phyloP scores from a whole-genome alignment of 2,329 filamentous ascomycete species.

The Talaromyces sp. region DNA sequence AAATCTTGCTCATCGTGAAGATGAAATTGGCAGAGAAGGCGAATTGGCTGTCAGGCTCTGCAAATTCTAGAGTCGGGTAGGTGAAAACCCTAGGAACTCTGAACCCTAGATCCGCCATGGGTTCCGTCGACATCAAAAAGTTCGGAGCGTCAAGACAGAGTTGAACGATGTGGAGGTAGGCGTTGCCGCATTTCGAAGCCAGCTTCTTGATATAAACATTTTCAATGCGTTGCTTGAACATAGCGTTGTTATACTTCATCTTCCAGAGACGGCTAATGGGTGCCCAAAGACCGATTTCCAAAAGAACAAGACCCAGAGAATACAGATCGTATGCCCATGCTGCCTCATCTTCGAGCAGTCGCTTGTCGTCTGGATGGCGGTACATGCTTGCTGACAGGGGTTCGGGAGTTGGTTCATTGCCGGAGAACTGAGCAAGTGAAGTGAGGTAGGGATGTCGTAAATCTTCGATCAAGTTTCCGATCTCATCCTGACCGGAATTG shows the following conservation, averaged over 20 bases:
- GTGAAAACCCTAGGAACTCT: constrained; percentile 40
- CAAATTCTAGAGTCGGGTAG: constrained; percentile 43
- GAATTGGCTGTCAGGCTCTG: constrained; percentile 38
- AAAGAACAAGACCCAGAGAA: constrained; percentile 57
- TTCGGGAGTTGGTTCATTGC: constrained; percentile 46
- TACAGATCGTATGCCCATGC: constrained; percentile 55
- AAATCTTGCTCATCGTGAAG: constrained; percentile 41
- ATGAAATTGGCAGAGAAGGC: constrained; percentile 45
- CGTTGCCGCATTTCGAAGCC: constrained; percentile 60
- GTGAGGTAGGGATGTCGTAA: constrained; percentile 56
- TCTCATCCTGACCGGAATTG: constrained; percentile 33
- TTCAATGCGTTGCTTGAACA: constrained; percentile 63
- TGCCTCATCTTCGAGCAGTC: constrained; percentile 35
- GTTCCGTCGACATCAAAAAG: constrained; percentile 41
- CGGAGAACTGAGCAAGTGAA: constrained; percentile 58
- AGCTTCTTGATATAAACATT: constrained; percentile 61
- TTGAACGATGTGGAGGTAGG: constrained; percentile 61
- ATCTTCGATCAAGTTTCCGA: constrained; percentile 36
- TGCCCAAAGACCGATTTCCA: constrained; percentile 63
- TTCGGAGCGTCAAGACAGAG: constrained; percentile 60
- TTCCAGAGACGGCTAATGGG: constrained; percentile 63
- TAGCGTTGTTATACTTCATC: constrained; percentile 58
- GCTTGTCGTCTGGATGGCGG: constrained; percentile 53
- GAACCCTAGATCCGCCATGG: constrained; percentile 40
- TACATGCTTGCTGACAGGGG: constrained; percentile 56